Evolutionary conservation across 106 monocot genomes (phyloP), one percentile per base, ranked within the genome.

Genomic region (Hemerocallis citrina): DNA sequence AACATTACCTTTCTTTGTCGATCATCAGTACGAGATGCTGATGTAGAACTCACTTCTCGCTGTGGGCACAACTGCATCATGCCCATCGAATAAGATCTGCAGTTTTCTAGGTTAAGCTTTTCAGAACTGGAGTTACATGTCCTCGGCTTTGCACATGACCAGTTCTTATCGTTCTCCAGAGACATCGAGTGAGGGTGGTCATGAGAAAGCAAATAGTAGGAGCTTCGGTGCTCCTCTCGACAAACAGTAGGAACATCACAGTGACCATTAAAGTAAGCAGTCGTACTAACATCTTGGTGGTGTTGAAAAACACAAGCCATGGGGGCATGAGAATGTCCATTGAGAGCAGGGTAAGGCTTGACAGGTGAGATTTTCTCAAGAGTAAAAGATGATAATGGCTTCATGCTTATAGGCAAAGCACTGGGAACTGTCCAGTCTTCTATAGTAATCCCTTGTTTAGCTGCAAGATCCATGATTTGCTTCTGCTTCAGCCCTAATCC

Each of bases 401-500:
- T 77, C 10, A 10, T 56, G 57, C 68, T 62, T 36, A 40, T 30
- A 19, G 72, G 19, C 34, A 50, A 46, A 57, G 59, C 25, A 33
- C 16, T 13, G 33, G 86, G 74, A 60, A 50, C 61, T 8, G 72
- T 51, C 64, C 76, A 81, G n/a, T 85, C 80, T 66, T 98, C 91
- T 71, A 98, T 74, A 23, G 72, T 84, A 63, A 98, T 73, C 4
- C 91, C 96, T 73, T 88, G 81, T 49, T 79, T 87, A 24, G 81
- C 73, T 65, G 91, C 96, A 57, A 98, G 38, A 48, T 88, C 81
- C 54, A 65, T 62, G 15, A 98, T 52, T 31, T 88, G 87, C 64
- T 85, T 84, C 64, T 88, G 81, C 34, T 85, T 81, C 47, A 98
- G 84, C 22, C 96, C 96, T 65, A 82, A 73, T 10, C 96, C 84